These are phyloP conservation scores for Melaleuca alternifolia DNA, from an alignment of 345 rosid species.

Conservation along the genomic window DNA sequence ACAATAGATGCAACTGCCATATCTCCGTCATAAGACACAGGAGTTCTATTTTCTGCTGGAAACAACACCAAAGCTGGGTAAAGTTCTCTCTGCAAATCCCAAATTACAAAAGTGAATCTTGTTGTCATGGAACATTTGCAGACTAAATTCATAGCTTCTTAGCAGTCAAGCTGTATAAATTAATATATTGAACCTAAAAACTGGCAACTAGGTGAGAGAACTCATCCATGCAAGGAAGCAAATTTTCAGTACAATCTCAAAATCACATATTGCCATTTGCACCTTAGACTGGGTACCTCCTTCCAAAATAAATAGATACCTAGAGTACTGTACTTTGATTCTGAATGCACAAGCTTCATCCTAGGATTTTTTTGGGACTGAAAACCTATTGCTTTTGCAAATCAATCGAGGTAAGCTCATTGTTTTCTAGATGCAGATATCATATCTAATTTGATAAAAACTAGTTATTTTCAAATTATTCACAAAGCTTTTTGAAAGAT, in stretches of 20 bases:
- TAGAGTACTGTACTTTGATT: neutral
- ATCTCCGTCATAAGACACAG: constrained; percentile 57
- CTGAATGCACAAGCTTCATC: neutral
- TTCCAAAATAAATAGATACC: neutral
- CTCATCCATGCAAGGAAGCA: neutral
- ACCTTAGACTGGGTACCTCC: neutral
- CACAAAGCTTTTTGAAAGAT: neutral
- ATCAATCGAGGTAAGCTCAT: neutral
- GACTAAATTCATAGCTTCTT: neutral
- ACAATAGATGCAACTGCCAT: constrained; percentile 53
- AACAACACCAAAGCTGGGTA: constrained; percentile 75
- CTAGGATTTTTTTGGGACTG: neutral
- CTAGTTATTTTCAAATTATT: neutral
- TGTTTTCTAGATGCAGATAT: neutral
- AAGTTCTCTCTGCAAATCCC: constrained; percentile 58
- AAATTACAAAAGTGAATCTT: neutral
- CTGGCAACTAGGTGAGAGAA: neutral
- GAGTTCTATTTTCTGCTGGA: constrained; percentile 59
- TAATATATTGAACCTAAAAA: neutral
- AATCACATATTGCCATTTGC: neutral
- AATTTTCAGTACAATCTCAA: neutral
- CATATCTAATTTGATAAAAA: neutral
- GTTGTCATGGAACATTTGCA: neutral
- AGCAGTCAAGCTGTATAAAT: neutral
- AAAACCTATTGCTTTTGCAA: neutral